phyloP scores from a whole-genome alignment of 192 early-diverging fungal species.

The Backusella parvicylindrica region DNA sequence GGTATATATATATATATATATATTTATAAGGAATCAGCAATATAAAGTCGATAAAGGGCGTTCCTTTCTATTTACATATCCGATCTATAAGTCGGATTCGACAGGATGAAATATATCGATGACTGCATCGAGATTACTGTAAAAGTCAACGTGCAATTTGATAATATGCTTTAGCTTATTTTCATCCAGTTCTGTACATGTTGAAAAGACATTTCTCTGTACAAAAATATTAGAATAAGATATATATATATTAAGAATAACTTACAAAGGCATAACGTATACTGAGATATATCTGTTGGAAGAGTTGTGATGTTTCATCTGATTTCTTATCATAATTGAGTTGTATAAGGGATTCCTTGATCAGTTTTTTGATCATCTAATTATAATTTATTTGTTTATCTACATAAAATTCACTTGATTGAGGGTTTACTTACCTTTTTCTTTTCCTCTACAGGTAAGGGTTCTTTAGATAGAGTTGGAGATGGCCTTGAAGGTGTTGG shows the following conservation, averaged over 20 bases:
- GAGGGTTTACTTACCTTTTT: neutral
- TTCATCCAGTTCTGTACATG: neutral
- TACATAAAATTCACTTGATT: too few species aligned
- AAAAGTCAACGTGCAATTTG: neutral
- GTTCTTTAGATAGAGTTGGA: too few species aligned
- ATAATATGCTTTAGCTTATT: neutral
- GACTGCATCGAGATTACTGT: neutral
- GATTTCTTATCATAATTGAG: neutral
- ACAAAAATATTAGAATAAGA: neutral
- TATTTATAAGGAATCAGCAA: too few species aligned
- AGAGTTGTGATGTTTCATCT: neutral
- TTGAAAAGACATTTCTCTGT: neutral
- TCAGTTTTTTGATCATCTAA: neutral
- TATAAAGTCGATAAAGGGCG: too few species aligned
- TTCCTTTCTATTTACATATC: too few species aligned
- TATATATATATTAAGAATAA: neutral
- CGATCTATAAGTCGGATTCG: too few species aligned
- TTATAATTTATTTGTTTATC: neutral
- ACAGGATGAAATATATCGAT: neutral
- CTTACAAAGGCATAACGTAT: neutral
- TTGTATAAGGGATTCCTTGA: neutral
- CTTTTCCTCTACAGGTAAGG: neutral
- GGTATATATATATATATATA: too few species aligned
- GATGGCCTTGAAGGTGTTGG: too few species aligned
- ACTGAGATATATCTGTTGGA: neutral